phyloP scores from a whole-genome alignment of 345 rosid genomes.

The Syzygium aromaticum region DNA sequence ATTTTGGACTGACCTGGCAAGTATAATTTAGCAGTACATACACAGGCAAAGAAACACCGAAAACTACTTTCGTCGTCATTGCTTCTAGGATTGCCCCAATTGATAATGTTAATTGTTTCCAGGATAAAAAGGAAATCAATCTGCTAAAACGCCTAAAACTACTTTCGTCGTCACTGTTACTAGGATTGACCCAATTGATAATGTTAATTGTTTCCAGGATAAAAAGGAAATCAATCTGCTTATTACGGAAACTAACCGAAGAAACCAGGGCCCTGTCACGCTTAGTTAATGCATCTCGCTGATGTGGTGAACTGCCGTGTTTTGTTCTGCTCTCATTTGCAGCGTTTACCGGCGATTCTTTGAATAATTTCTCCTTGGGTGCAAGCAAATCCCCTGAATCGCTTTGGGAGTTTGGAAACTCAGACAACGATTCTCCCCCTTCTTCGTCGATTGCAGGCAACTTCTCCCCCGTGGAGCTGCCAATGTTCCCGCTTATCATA shows the following conservation, averaged over 20 bases:
- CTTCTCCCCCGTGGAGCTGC: constrained; percentile 28
- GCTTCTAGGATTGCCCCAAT: not conserved
- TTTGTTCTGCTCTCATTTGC: constrained; percentile 19
- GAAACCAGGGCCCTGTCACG: constrained; percentile 18
- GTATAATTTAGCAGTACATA: not conserved
- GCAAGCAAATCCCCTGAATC: constrained; percentile 31
- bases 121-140: not conserved
- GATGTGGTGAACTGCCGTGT: constrained; percentile 12
- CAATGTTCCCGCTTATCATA: constrained; percentile 43
- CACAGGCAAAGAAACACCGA: not conserved
- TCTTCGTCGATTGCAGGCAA: constrained; percentile 55
- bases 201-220: not conserved
- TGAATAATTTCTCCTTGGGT: constrained; percentile 35
- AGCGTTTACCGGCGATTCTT: constrained; percentile 35
- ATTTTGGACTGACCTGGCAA: not conserved
- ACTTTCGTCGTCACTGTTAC: not conserved
- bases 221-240: not conserved
- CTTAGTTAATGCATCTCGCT: constrained; percentile 25
- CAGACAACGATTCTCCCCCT: constrained; percentile 27
- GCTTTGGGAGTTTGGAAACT: constrained; percentile 9
- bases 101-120: not conserved
- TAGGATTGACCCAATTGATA: not conserved
- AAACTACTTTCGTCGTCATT: not conserved
- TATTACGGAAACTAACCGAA: constrained; percentile 17
- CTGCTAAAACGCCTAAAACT: not conserved